These are phyloP conservation scores for Chimonanthus praecox DNA, from an alignment of 164 flowering plant species.

Conservation along the genomic window DNA sequence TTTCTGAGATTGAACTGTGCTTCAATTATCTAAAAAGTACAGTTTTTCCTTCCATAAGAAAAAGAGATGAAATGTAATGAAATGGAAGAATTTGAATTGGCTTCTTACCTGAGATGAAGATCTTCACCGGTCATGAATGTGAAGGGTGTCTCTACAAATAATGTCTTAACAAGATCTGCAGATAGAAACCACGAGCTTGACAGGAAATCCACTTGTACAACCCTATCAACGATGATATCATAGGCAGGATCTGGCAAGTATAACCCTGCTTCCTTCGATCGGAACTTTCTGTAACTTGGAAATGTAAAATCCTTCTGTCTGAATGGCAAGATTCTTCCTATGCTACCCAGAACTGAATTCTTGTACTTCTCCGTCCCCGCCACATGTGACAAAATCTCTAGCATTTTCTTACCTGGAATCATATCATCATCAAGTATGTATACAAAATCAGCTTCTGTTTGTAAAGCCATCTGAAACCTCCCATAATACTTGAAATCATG, in stretches of 20 bases:
- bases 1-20: too few species aligned
- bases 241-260: slow-evolving; percentile 99
- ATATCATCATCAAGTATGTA: slow-evolving; percentile 95
- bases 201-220: slow-evolving; percentile 94
- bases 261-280: slow-evolving; percentile 93
- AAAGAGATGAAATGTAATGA: not conserved
- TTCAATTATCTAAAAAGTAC: too few species aligned
- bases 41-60: too few species aligned
- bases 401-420: slow-evolving; percentile 92
- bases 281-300: slow-evolving; percentile 89
- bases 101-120: slow-evolving; percentile 82
- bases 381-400: slow-evolving; percentile 84
- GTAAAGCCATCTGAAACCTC: slow-evolving; percentile 94
- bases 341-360: slow-evolving; percentile 92
- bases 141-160: slow-evolving; percentile 82
- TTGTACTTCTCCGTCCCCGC: slow-evolving; percentile 90
- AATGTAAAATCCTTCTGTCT: slow-evolving; percentile 87
- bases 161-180: slow-evolving; percentile 80
- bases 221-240: slow-evolving; percentile 67
- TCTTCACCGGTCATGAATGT: slow-evolving; percentile 97
- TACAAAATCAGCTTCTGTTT: slow-evolving; percentile 81
- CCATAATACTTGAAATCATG: slow-evolving; percentile 97
- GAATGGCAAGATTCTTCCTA: slow-evolving; percentile 92
- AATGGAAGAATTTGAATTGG: not conserved
- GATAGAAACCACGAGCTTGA: slow-evolving; percentile 99